Percentiles rank a stretch among this genome's conserved stretches.
Conservation (phyloP, 2,329 filamentous ascomycete genomes). For the Claviceps sp. region DNA sequence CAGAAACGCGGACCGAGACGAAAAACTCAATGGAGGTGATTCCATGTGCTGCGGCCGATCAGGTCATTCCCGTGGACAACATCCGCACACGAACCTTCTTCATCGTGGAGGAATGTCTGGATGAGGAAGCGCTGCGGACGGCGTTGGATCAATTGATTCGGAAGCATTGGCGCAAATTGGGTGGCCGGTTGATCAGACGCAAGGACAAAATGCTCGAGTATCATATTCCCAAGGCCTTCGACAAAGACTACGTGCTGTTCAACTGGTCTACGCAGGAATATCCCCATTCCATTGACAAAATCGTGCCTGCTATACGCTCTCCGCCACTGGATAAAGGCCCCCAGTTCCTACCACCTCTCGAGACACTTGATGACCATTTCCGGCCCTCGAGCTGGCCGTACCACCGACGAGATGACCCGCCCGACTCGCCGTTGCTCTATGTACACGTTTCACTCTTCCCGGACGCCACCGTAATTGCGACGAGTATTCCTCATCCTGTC, state of each 20-base stretch:
- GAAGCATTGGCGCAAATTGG: conserved; percentile 3
- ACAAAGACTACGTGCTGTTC: not conserved
- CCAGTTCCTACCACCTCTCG: not conserved
- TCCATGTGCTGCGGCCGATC: not conserved
- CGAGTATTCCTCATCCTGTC: not conserved
- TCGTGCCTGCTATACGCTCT: not conserved
- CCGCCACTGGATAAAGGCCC: not conserved
- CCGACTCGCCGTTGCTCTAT: not conserved
- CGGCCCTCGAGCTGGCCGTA: conserved; percentile 3
- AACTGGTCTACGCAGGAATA: not conserved
- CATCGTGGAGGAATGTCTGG: conserved; percentile 1
- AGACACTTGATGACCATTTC: not conserved
- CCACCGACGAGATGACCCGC: not conserved
- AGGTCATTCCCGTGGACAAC: not conserved
- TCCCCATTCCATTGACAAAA: conserved; percentile 1
- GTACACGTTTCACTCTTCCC: conserved; percentile 2
- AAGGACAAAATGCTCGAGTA: not conserved
- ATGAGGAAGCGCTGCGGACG: not conserved
- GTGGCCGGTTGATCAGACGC: conserved; percentile 1
- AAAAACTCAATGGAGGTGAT: conserved; percentile 1
- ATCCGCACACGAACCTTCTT: conserved; percentile 4
- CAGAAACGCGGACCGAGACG: too few species aligned
- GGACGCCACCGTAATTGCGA: not conserved
- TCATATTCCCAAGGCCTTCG: conserved; percentile 1
- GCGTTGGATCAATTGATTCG: conserved; percentile 2